These are phyloP conservation scores for Mortierella alpina DNA, from an alignment of 192 early-diverging fungal species.

Conservation along the genomic window DNA sequence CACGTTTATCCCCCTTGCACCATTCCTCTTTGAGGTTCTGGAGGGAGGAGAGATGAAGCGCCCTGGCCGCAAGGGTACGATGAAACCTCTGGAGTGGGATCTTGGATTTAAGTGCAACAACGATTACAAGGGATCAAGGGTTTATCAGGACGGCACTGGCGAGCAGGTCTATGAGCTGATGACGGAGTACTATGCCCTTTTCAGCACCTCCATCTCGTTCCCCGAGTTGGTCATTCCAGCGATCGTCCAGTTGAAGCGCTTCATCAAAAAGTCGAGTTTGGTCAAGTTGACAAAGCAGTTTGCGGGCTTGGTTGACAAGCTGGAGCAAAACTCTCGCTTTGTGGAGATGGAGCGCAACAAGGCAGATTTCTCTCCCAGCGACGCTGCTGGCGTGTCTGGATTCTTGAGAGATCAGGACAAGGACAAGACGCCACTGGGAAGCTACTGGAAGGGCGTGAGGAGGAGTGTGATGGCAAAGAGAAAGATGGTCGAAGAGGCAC, in stretches of 20 bases:
- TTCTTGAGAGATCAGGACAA: conserved; percentile 49
- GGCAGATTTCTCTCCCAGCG: conserved; percentile 71
- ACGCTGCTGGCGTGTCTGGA: conserved; percentile 50
- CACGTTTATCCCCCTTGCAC: conserved; percentile 86
- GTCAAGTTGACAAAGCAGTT: conserved; percentile 84
- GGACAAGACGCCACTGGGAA: conserved; percentile 46
- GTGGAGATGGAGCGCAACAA: conserved; percentile 78
- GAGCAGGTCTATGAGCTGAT: conserved; percentile 82
- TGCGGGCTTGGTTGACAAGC: conserved; percentile 85
- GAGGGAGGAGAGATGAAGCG: conserved; percentile 78
- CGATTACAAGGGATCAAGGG: conserved; percentile 82
- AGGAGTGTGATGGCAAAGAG: conserved; percentile 45
- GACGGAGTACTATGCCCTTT: conserved; percentile 79
- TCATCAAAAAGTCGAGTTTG: conserved; percentile 84
- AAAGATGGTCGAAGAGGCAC: conserved; percentile 52
- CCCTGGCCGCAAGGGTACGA: conserved; percentile 79
- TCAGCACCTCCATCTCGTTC: conserved; percentile 87
- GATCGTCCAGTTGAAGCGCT: conserved; percentile 85
- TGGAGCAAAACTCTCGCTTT: conserved; percentile 83
- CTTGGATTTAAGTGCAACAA: conserved; percentile 83
- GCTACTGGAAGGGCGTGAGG: conserved; percentile 51
- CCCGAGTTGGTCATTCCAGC: conserved; percentile 93
- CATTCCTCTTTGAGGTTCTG: conserved; percentile 87
- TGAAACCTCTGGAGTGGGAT: conserved; percentile 88
- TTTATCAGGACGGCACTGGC: conserved; percentile 87